Evolutionary conservation across 2,329 filamentous ascomycete species (phyloP).

Genomic region (Purpureocillium lavendulum): DNA sequence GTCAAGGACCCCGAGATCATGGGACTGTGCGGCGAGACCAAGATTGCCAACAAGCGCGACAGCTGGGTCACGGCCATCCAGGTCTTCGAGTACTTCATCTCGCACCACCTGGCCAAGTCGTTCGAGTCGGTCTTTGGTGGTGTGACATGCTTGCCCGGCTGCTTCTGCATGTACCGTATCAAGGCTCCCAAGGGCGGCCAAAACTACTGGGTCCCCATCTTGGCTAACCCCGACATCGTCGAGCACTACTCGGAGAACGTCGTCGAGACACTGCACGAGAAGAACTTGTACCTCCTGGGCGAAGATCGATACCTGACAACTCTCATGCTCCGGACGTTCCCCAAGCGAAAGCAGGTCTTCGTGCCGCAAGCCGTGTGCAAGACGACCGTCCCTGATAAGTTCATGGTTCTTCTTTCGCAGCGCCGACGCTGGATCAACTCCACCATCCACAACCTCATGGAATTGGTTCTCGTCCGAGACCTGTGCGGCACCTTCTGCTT

Average conservation of each 20-base stretch:
- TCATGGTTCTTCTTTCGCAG: slow-evolving; percentile 87
- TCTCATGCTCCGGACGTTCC: slow-evolving; percentile 97
- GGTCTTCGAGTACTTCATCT: slow-evolving; percentile 99
- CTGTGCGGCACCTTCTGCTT: slow-evolving; percentile 99
- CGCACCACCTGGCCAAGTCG: slow-evolving; percentile 90
- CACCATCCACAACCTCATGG: slow-evolving; percentile 97
- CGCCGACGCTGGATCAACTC: slow-evolving; percentile 98
- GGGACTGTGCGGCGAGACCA: slow-evolving; percentile 97
- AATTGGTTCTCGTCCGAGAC: slow-evolving; percentile 89
- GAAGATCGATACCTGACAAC: slow-evolving; percentile 95
- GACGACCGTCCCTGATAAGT: slow-evolving; percentile 88
- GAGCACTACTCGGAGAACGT: slow-evolving; percentile 99
- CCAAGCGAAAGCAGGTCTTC: slow-evolving; percentile 97
- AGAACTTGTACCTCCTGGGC: slow-evolving; percentile 84
- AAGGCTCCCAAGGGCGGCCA: slow-evolving; percentile 97
- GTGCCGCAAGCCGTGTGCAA: slow-evolving; percentile 98
- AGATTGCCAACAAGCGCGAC: slow-evolving; percentile 96
- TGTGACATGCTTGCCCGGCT: slow-evolving; percentile 96
- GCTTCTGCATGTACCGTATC: slow-evolving; percentile 99
- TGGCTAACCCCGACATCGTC: slow-evolving; percentile 96
- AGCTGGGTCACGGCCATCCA: slow-evolving; percentile 97
- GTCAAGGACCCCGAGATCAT: slow-evolving; percentile 98
- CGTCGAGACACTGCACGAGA: slow-evolving; percentile 95
- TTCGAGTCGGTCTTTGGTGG: slow-evolving; percentile 98
- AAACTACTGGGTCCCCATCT: slow-evolving; percentile 98